These are phyloP conservation scores for Auriscalpium microsporum DNA, from an alignment of 768 basidiomycete genomes.

Conservation along the genomic window DNA sequence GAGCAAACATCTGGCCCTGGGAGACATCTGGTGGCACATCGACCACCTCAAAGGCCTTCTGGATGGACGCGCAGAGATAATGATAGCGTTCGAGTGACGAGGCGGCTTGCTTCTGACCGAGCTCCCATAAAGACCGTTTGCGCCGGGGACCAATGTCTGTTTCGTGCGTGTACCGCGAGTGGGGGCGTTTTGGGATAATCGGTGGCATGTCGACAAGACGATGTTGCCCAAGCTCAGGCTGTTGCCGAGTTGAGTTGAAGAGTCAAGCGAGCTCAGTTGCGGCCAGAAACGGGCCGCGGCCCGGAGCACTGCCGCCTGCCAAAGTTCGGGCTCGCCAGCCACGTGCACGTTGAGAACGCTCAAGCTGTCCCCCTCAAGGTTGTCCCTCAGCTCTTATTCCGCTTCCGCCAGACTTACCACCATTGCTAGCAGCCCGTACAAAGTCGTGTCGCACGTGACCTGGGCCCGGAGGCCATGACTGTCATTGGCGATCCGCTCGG, in stretches of 20 bases:
- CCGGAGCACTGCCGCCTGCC: too few relatives aligned
- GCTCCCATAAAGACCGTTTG: background rate
- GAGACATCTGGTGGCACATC: background rate
- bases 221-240: too few relatives aligned
- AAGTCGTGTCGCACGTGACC: conserved; percentile 50
- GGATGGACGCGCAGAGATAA: background rate
- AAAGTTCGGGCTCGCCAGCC: too few relatives aligned
- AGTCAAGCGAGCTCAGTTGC: too few relatives aligned
- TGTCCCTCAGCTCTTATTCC: too few relatives aligned
- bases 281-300: too few relatives aligned
- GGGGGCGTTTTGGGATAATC: too few relatives aligned
- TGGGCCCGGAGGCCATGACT: conserved; percentile 59
- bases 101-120: background rate
- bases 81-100: background rate
- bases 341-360: too few relatives aligned
- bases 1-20: background rate
- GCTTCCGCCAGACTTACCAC: too few relatives aligned
- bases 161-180: background rate
- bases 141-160: background rate
- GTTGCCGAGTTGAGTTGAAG: too few relatives aligned
- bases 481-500: conserved; percentile 46
- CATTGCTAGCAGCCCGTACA: conserved; percentile 15
- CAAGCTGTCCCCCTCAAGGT: background rate
- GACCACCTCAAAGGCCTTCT: background rate
- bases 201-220: too few relatives aligned